Conservation (phyloP, 129 eudicot species). For the Tanacetum coccineum region DNA sequence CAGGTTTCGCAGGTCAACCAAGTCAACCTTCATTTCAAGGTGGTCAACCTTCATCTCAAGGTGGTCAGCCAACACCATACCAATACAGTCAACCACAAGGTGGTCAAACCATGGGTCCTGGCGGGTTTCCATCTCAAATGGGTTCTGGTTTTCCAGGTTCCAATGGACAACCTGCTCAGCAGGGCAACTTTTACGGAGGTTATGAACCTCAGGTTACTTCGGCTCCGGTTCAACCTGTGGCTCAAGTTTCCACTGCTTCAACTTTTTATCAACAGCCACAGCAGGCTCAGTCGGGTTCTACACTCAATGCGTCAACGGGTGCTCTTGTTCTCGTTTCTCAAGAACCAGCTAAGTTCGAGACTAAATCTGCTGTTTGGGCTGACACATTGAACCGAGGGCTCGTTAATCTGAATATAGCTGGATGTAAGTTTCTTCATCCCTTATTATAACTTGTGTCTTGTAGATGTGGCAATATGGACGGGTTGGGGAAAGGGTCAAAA, state of each 20-base stretch:
- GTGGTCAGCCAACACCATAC: slow-evolving; percentile 20
- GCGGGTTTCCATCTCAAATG: slow-evolving; percentile 38
- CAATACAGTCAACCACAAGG: slow-evolving; percentile 28
- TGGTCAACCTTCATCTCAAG: slow-evolving; percentile 39
- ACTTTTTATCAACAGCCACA: slow-evolving; percentile 46
- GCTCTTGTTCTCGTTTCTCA: slow-evolving; percentile 61
- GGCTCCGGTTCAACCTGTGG: slow-evolving; percentile 27
- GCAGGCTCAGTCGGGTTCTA: slow-evolving; percentile 30
- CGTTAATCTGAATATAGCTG: slow-evolving; percentile 86
- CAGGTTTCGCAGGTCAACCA: slow-evolving; percentile 31
- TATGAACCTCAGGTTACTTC: slow-evolving; percentile 38
- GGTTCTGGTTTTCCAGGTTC: slow-evolving; percentile 34
- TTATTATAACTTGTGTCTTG: neutral
- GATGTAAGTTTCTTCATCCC: slow-evolving; percentile 56
- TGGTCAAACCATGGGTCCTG: slow-evolving; percentile 27
- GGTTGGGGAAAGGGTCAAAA: slow-evolving; percentile 2
- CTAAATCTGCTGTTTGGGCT: slow-evolving; percentile 89
- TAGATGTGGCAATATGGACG: neutral
- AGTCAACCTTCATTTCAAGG: slow-evolving; percentile 8
- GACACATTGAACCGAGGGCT: slow-evolving; percentile 97
- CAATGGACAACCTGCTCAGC: slow-evolving; percentile 29
- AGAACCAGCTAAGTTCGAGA: slow-evolving; percentile 75
- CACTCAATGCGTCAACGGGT: slow-evolving; percentile 43
- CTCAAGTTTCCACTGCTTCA: slow-evolving; percentile 25
- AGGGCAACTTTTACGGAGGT: slow-evolving; percentile 38